These are phyloP conservation scores for Oryza brachyantha DNA, from an alignment of 176 grass and related monocot genomes.

Conservation along the genomic window DNA sequence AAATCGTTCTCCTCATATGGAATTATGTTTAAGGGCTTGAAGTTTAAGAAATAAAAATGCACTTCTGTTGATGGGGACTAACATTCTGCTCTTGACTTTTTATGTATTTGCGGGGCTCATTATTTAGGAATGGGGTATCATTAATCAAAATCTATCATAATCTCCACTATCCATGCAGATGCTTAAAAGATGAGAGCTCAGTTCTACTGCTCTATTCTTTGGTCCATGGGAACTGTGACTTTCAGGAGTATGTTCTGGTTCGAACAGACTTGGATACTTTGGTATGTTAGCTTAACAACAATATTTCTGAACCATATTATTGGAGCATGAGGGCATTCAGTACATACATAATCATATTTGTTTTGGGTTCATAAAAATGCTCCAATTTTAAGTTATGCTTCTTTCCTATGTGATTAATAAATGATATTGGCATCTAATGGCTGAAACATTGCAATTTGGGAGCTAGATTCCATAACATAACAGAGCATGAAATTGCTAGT, in stretches of 20 bases:
- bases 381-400: background rate
- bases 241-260: conserved; percentile 95
- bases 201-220: conserved; percentile 92
- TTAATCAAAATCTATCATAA: conserved; percentile 5
- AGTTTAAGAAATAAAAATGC: conserved; percentile 8
- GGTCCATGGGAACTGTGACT: conserved; percentile 93
- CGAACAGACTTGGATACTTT: conserved; percentile 98
- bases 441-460: conserved; percentile 7
- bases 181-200: conserved; percentile 80
- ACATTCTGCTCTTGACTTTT: conserved; percentile 4
- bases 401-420: background rate
- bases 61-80: conserved; percentile 9
- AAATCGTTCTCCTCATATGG: background rate
- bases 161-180: conserved; percentile 41
- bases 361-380: conserved; percentile 15
- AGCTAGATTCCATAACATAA: background rate
- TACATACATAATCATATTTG: background rate
- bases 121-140: background rate
- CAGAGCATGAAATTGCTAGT: background rate
- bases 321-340: conserved; percentile 8
- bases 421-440: background rate
- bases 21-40: background rate
- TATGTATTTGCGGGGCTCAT: background rate
- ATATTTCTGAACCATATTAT: conserved; percentile 16
- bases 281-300: conserved; percentile 49